Evolutionary conservation across 2,329 filamentous ascomycete genomes (phyloP).

Genomic region (Proliferodiscus dingleyae): DNA sequence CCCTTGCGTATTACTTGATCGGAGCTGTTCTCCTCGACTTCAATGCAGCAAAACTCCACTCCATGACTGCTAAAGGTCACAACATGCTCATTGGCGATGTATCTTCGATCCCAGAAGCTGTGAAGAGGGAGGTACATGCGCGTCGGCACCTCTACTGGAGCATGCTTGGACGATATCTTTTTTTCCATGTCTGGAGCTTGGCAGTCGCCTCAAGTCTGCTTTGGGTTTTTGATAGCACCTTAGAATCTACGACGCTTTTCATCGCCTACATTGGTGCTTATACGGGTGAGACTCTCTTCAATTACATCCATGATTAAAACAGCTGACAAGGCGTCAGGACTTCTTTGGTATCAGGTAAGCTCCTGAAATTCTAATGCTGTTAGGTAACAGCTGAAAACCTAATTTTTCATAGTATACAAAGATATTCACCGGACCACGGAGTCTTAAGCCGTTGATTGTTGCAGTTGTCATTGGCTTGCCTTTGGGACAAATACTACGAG

Average conservation of each 20-base stretch:
- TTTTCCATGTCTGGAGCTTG: slow-evolving; percentile 48
- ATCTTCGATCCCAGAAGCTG: slow-evolving; percentile 36
- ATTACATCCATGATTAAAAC: no score
- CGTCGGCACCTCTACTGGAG: slow-evolving; percentile 43
- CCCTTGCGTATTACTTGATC: slow-evolving; percentile 52
- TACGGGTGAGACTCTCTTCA: slow-evolving; percentile 8
- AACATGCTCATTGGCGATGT: slow-evolving; percentile 41
- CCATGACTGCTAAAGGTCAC: slow-evolving; percentile 37
- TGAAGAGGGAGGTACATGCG: slow-evolving; percentile 12
- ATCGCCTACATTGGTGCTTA: slow-evolving; percentile 21
- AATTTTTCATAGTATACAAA: slow-evolving; percentile 36
- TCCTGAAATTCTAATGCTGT: no score
- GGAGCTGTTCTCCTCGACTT: slow-evolving; percentile 52
- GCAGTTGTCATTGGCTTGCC: slow-evolving; percentile 43
- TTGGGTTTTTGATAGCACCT: slow-evolving; percentile 43
- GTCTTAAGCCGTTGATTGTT: slow-evolving; percentile 42
- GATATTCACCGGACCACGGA: slow-evolving; percentile 46
- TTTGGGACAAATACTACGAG: slow-evolving; percentile 41
- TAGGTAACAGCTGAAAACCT: no score
- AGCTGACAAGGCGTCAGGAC: slow-evolving; percentile 1
- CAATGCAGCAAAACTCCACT: slow-evolving; percentile 46
- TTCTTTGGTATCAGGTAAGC: slow-evolving; percentile 44
- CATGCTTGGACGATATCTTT: slow-evolving; percentile 43
- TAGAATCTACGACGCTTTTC: slow-evolving; percentile 14
- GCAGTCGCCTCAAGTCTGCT: slow-evolving; percentile 45